Percentiles rank a stretch among this genome's conserved stretches.
These are phyloP conservation scores for Inosperma sp. DNA, from an alignment of 768 basidiomycete genomes.

Conservation along the genomic window DNA sequence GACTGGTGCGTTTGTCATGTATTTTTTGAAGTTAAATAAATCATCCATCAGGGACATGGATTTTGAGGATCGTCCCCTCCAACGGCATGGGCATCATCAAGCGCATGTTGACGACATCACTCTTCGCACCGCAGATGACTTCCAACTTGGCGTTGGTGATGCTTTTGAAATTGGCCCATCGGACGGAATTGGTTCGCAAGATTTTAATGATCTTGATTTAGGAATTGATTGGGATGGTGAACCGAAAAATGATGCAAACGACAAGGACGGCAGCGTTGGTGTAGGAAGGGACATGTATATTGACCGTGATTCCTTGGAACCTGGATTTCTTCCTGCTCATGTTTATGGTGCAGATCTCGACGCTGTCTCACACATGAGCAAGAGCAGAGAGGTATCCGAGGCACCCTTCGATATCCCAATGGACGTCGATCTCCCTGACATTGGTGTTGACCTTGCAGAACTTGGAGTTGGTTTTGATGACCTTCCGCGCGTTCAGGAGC, in stretches of 20 bases:
- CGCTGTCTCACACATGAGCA: slow-evolving; percentile 51
- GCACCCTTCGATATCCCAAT: slow-evolving; percentile 58
- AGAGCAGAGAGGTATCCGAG: slow-evolving; percentile 62
- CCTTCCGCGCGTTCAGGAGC: slow-evolving; percentile 36
- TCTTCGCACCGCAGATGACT: slow-evolving; percentile 71
- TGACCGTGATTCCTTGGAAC: slow-evolving; percentile 55
- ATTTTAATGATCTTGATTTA: slow-evolving; percentile 66
- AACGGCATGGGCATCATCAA: slow-evolving; percentile 71
- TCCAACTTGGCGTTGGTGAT: slow-evolving; percentile 61
- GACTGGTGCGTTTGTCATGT: slow-evolving; percentile 64
- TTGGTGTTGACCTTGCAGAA: slow-evolving; percentile 61
- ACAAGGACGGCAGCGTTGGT: slow-evolving; percentile 57
- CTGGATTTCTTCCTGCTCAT: slow-evolving; percentile 49
- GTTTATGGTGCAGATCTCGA: slow-evolving; percentile 54
- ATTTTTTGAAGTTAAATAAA: not conserved
- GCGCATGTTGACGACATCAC: slow-evolving; percentile 87
- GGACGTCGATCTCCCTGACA: slow-evolving; percentile 44
- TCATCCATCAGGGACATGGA: slow-evolving; percentile 61
- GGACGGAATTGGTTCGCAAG: slow-evolving; percentile 84
- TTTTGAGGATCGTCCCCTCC: slow-evolving; percentile 64
- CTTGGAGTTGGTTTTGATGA: slow-evolving; percentile 66
- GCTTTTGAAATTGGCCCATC: slow-evolving; percentile 77
- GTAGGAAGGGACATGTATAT: slow-evolving; percentile 68
- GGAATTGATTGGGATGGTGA: slow-evolving; percentile 75
- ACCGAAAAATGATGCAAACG: slow-evolving; percentile 34